Evolutionary conservation across 345 rosid species (phyloP).

Genomic region (Eutrema yunnanense): DNA sequence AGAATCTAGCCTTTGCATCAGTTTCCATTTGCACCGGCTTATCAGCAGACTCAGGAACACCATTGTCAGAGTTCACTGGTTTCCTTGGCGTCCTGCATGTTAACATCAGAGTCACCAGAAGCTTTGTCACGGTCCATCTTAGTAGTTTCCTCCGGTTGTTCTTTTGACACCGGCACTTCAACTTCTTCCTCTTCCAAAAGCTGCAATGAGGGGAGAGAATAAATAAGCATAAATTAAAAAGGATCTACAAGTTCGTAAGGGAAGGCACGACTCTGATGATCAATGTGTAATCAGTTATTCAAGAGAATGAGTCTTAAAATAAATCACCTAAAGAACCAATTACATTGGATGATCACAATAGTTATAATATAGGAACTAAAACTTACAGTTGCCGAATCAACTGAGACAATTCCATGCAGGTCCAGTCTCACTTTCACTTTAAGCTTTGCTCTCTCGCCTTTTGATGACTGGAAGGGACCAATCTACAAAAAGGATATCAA

Average conservation of each 20-base stretch:
- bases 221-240: neutral
- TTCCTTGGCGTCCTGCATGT: slow-evolving; percentile 76
- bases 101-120: slow-evolving; percentile 63
- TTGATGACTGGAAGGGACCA: slow-evolving; percentile 82
- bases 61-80: slow-evolving; percentile 69
- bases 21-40: slow-evolving; percentile 82
- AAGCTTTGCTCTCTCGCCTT: slow-evolving; percentile 69
- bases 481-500: slow-evolving; percentile 46
- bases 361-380: neutral
- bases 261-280: neutral
- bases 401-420: slow-evolving; percentile 75
- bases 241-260: neutral
- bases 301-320: neutral
- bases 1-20: slow-evolving; percentile 54
- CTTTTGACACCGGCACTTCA: slow-evolving; percentile 74
- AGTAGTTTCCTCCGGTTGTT: slow-evolving; percentile 40
- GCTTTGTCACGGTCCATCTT: slow-evolving; percentile 79
- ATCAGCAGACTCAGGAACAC: slow-evolving; percentile 61
- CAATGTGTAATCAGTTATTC: neutral
- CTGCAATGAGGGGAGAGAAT: slow-evolving; percentile 30
- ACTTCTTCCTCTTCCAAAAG: slow-evolving; percentile 93
- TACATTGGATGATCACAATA: neutral
- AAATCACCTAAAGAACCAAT: neutral
- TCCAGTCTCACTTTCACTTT: slow-evolving; percentile 84
- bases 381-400: slow-evolving; percentile 87